phyloP scores from a whole-genome alignment of 768 basidiomycete species.

The Hygrophoropsis aurantiaca region DNA sequence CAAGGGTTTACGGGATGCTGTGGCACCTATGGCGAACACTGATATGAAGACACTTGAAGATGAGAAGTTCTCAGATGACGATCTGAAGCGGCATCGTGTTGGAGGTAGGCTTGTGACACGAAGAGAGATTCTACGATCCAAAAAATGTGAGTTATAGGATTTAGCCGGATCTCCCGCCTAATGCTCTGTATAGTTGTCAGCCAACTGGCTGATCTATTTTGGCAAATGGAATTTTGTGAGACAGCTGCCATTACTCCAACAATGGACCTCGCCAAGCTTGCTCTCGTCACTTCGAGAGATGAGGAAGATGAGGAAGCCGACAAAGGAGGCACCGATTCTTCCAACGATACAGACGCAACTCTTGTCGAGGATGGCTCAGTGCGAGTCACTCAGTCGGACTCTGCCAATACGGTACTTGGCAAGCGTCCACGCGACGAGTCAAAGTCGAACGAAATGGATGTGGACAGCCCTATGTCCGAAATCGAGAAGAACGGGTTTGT shows the following conservation, averaged over 20 bases:
- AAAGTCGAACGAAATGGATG: constrained; percentile 50
- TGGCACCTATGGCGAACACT: constrained; percentile 56
- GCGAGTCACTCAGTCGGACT: constrained; percentile 34
- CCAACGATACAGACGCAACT: constrained; percentile 87
- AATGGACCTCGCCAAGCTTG: constrained; percentile 86
- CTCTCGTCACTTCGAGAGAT: constrained; percentile 85
- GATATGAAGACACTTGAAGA: constrained; percentile 59
- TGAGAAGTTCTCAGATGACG: constrained; percentile 76
- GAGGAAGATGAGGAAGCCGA: constrained; percentile 84
- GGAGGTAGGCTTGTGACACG: constrained; percentile 83
- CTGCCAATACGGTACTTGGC: constrained; percentile 60
- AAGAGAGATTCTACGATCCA: constrained; percentile 79
- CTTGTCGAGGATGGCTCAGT: constrained; percentile 72
- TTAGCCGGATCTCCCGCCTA: constrained; percentile 1
- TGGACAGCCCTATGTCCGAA: constrained; percentile 46
- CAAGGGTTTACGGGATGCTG: constrained; percentile 78
- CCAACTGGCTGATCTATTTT: constrained; percentile 79
- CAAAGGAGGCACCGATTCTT: constrained; percentile 72
- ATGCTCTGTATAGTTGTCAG: constrained; percentile 58
- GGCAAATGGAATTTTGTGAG: constrained; percentile 66
- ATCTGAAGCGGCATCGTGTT: constrained; percentile 80
- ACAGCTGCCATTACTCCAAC: constrained; percentile 75
- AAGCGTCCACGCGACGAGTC: constrained; percentile 61
- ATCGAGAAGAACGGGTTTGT: constrained; percentile 45
- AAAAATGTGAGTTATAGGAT: constrained; percentile 61